Conservation (phyloP, 305 asterid genomes). For the Solanum hybrid region DNA sequence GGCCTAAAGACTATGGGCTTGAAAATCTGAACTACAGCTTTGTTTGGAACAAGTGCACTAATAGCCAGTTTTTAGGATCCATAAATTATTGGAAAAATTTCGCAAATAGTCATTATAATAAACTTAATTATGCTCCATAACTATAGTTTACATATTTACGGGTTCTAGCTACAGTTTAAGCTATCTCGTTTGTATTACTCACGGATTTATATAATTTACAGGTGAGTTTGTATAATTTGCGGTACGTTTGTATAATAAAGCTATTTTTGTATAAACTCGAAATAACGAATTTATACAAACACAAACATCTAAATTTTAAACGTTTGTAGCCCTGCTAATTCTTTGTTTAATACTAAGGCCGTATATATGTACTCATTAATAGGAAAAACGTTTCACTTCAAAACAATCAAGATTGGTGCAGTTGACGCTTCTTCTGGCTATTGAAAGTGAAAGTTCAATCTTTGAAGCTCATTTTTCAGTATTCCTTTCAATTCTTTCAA, state of each 20-base stretch:
- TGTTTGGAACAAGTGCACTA: background rate
- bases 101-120: background rate
- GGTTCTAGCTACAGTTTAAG: too few species aligned
- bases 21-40: background rate
- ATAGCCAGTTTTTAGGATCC: background rate
- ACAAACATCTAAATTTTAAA: background rate
- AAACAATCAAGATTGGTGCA: background rate
- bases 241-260: too few species aligned
- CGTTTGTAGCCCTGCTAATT: background rate
- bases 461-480: background rate
- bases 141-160: too few species aligned
- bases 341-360: background rate
- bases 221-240: background rate
- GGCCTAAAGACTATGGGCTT: background rate
- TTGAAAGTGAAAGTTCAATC: background rate
- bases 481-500: background rate
- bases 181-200: fast-evolving
- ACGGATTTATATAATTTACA: too few species aligned
- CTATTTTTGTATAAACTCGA: too few species aligned
- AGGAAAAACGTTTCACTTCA: background rate
- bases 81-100: too few species aligned
- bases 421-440: background rate
- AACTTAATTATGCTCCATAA: too few species aligned
- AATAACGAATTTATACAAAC: too few species aligned
- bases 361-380: background rate